Conservation (phyloP, 78 protist genomes). For the Pigoraptor vietnamica region DNA sequence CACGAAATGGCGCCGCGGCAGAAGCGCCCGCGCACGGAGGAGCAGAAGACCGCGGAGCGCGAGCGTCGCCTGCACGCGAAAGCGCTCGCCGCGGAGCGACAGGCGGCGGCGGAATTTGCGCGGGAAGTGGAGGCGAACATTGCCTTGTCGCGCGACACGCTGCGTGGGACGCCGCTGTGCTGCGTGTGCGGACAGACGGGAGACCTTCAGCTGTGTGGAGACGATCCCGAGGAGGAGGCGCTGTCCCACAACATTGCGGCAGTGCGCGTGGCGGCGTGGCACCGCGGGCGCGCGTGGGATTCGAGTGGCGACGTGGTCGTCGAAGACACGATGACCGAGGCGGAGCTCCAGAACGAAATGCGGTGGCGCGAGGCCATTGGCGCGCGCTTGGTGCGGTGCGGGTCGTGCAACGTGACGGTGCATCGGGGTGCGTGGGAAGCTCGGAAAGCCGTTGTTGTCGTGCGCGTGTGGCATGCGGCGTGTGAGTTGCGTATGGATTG, state of each 20-base stretch:
- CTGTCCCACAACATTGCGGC: background rate
- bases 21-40: too few relatives aligned
- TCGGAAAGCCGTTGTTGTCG: background rate
- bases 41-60: too few relatives aligned
- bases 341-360: background rate
- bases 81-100: too few relatives aligned
- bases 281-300: background rate
- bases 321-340: background rate
- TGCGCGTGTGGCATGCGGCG: too few relatives aligned
- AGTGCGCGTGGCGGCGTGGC: background rate
- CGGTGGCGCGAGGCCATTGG: background rate
- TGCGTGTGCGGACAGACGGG: background rate
- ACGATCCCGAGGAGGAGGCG: background rate
- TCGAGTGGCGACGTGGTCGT: background rate
- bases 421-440: background rate
- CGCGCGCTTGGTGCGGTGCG: background rate
- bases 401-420: background rate
- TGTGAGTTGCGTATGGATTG: too few relatives aligned
- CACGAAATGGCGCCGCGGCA: too few relatives aligned
- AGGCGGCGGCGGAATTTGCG: background rate
- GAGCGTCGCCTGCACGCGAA: too few relatives aligned
- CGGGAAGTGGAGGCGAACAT: background rate
- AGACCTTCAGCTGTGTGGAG: background rate
- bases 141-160: background rate
- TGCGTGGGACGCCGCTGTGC: background rate